Base-by-base conservation (phyloP, 768 basidiomycete species). In the Amanita jacksonii region DNA sequence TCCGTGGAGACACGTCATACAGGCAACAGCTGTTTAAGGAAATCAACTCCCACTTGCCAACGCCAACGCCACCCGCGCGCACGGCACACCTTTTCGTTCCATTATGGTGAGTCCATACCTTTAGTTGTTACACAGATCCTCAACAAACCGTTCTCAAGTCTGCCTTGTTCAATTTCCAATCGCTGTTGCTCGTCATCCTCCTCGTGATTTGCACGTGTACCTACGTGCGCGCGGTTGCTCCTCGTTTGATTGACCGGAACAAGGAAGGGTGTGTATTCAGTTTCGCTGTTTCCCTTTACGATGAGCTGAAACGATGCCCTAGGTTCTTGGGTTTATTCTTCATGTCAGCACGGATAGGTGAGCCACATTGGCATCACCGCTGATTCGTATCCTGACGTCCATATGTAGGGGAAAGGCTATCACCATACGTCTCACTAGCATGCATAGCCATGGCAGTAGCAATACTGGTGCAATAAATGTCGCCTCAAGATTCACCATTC, bases 101-200 rank as follows among this genome's bases (percentile, higher is more conserved):
- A 28, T 28, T 28, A 28, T 28, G 27, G 27, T 28, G 27, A 28
- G 27, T 6, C 12, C 27, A 28, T 12, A 28, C 12, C 27, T 28
- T 28, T 6, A 6, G 12, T 28, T 28, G 27, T 28, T n/a, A n/a
- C n/a, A n/a, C n/a, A 28, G 27, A 3, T 27, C 22, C 25, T 13
- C 12, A 24, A 22, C 24, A 39, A 25, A 5, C 8, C 23, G 16
- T 12, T 28, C n/a, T n/a, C 22, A 12, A 73, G 73, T 93, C 94
- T 22, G 96, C 96, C 2, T 74, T 99, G 18, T 97, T 98, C 80
- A 94, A 97, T 67, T 99, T 99, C 59, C 85, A 94, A 63, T 91
- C 93, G 0, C 74, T 99, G 15, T 74, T 99, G 15, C 80, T 94
- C 56, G 91, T 94, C 60, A 82, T 97, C 51, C 76, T 98, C 7